Conservation (phyloP, 306 rosid species). For the Lotus japonicus region DNA sequence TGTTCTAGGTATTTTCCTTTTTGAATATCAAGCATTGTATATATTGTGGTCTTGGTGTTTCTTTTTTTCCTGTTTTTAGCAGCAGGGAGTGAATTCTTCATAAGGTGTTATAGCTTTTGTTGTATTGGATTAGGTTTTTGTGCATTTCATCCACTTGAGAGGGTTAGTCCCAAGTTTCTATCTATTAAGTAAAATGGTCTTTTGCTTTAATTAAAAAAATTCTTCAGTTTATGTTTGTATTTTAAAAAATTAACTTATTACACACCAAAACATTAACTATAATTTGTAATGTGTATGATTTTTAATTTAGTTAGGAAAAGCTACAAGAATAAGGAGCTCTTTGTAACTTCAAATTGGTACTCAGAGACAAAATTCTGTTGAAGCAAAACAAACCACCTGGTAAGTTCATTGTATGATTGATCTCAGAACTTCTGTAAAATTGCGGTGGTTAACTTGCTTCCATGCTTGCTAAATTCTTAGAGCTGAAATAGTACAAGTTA, state of each 20-base stretch:
- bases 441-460: constrained; percentile 1
- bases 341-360: constrained; percentile 3
- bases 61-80: no score
- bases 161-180: no score
- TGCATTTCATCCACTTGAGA: no score
- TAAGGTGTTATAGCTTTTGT: no score
- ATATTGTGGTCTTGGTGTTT: no score
- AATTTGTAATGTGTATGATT: background rate
- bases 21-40: no score
- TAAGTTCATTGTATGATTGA: constrained; percentile 4
- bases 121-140: no score
- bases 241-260: background rate
- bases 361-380: background rate
- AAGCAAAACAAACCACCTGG: constrained; percentile 6
- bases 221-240: constrained; percentile 4
- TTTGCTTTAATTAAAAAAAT: no score
- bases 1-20: no score
- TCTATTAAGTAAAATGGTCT: no score
- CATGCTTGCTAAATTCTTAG: background rate
- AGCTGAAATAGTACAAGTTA: constrained; percentile 9
- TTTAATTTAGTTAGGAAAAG: background rate
- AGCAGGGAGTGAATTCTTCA: no score
- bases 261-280: background rate
- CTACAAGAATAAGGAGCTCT: background rate
- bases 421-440: background rate